These are phyloP conservation scores for Rhizoclosmatium globosum DNA, from an alignment of 192 early-diverging fungal genomes.

Conservation along the genomic window DNA sequence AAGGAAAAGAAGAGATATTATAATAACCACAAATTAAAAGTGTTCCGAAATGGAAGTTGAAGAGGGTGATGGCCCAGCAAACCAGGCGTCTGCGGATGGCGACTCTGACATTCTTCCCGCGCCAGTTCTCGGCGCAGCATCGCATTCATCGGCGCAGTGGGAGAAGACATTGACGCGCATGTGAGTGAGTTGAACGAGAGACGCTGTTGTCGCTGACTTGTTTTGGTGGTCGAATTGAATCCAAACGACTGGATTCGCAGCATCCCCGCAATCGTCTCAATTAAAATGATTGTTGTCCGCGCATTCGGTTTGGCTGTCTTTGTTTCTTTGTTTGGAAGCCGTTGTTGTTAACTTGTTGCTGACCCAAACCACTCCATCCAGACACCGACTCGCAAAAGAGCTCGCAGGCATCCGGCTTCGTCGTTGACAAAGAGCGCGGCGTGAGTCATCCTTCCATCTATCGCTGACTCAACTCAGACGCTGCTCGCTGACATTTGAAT, in stretches of 20 bases:
- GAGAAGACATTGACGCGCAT: slow-evolving; percentile 67
- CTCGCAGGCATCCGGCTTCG: slow-evolving; percentile 81
- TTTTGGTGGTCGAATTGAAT: no score
- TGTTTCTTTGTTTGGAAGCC: neutral
- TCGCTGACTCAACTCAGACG: neutral
- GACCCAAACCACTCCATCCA: slow-evolving; percentile 27
- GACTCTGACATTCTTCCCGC: no score
- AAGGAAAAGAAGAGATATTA: no score
- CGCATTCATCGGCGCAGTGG: slow-evolving; percentile 53
- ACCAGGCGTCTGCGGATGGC: no score
- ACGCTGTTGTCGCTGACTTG: no score
- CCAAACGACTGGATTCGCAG: slow-evolving; percentile 37
- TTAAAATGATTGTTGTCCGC: slow-evolving; percentile 73
- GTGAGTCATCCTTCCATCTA: slow-evolving; percentile 43
- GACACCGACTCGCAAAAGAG: slow-evolving; percentile 75
- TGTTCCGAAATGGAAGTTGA: no score
- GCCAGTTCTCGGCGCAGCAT: no score
- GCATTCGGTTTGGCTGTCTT: slow-evolving; percentile 40
- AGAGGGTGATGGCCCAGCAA: no score
- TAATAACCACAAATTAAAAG: no score
- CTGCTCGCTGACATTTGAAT: neutral
- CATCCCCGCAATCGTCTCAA: slow-evolving; percentile 78
- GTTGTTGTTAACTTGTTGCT: no score
- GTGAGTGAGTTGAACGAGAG: no score
- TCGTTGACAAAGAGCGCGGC: slow-evolving; percentile 76